A percentile compares a stretch with the other conserved stretches of the same genome.
Evolutionary conservation across 2,329 filamentous ascomycete genomes (phyloP).

Genomic region (Fusarium subglutinans): DNA sequence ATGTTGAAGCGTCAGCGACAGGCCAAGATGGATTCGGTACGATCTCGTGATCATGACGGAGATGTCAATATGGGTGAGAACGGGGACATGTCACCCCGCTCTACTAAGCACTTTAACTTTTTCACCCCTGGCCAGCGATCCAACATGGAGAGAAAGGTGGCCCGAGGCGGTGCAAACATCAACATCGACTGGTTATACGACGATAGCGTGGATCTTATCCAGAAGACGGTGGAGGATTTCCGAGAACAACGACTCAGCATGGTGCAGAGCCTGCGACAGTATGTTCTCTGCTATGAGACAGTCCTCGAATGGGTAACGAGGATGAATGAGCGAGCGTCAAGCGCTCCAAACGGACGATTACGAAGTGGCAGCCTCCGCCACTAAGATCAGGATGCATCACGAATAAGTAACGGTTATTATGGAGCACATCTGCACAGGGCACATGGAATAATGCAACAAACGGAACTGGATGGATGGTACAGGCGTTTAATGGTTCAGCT

Average conservation of each 20-base stretch:
- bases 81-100: constrained; percentile 44
- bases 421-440: constrained; percentile 32
- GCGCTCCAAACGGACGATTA: constrained; percentile 30
- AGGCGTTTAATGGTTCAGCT: constrained; percentile 34
- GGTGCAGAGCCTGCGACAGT: constrained; percentile 94
- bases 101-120: constrained; percentile 38
- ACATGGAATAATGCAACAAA: constrained; percentile 25
- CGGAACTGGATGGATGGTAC: constrained; percentile 10
- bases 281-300: constrained; percentile 95
- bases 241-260: constrained; percentile 89
- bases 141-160: constrained; percentile 21
- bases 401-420: constrained; percentile 23
- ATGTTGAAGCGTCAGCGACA: constrained; percentile 89
- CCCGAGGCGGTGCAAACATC: constrained; percentile 28
- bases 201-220: constrained; percentile 80
- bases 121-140: constrained; percentile 24
- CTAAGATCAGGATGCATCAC: constrained; percentile 25
- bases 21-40: constrained; percentile 41
- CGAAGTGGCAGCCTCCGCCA: constrained; percentile 47
- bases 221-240: constrained; percentile 91
- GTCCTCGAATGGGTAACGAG: constrained; percentile 84
- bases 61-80: constrained; percentile 57
- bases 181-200: constrained; percentile 74
- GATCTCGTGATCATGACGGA: constrained; percentile 49
- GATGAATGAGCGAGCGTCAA: constrained; percentile 50